Base-by-base conservation (phyloP, 2,329 filamentous ascomycete genomes). In the Fusarium gaditjirri region DNA sequence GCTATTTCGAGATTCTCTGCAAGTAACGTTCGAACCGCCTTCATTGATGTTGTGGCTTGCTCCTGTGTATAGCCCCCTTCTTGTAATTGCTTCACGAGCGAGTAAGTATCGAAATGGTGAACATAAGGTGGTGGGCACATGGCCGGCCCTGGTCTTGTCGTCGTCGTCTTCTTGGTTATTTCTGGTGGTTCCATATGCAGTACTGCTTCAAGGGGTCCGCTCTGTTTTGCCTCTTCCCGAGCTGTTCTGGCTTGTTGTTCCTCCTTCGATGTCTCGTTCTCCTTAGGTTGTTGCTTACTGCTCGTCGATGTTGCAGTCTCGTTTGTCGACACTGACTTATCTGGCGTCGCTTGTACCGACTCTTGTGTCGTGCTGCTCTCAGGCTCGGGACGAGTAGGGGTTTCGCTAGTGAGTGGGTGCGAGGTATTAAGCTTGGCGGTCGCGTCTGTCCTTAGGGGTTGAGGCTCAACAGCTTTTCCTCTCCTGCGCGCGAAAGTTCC, bases 21-120 rank as follows among this genome's bases (percentile, higher is more conserved):
- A 19, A 99, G 84, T 54, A 97, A 86, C 6, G 87, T 87, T 27
- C 95, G 91, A 61, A 98, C 91, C 10, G 92, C 94, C 84, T 98
- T 98, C 96, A 99, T 99, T 56, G 94, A 86, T 10, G 91, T 94
- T 55, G 94, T 90, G 31, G 94, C 91, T 81, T 98, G 95, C 1
- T 86, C 87, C 47, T 89, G 85, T 3, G 88, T 90, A 82, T 94
- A 98, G 0, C 92, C 92, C 17, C 91, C 90, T 23, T 91, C 87
- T 57, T 91, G 87, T 21, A 99, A 89, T 76, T 94, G 90, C 78
- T 92, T 92, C 21, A 98, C 96, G 9, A 98, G 88, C 19, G 90
- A 91, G 82, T 96, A 99, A 29, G 92, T 97, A 83, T 99, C 95
- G 82, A 99, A 99, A 83, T 98, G 94, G 83, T 99, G 96, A 38